These are phyloP conservation scores for Beauveria rudraprayagi DNA, from an alignment of 2,329 filamentous ascomycete species.

Conservation along the genomic window DNA sequence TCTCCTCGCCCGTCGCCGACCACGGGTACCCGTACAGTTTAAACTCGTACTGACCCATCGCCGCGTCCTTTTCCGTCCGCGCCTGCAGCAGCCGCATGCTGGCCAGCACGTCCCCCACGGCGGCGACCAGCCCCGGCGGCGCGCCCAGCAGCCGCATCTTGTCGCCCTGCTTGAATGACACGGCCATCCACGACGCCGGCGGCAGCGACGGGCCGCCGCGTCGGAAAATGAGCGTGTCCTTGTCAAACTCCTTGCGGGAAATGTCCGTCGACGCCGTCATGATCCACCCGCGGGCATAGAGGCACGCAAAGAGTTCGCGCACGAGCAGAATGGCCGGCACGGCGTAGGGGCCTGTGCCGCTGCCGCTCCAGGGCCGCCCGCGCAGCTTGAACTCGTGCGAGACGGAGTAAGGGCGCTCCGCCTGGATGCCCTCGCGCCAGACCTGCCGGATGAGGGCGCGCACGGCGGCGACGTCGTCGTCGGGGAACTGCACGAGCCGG, in stretches of 20 bases:
- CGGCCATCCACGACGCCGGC: slow-evolving; percentile 5
- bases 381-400: slow-evolving; percentile 12
- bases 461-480: background rate
- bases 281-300: slow-evolving; percentile 11
- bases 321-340: slow-evolving; percentile 3
- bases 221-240: slow-evolving; percentile 11
- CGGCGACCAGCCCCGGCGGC: background rate
- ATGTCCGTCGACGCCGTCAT: slow-evolving; percentile 8
- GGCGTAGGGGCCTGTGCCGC: slow-evolving; percentile 3
- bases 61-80: background rate
- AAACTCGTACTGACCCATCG: background rate
- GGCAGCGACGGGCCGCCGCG: background rate
- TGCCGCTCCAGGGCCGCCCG: slow-evolving; percentile 3
- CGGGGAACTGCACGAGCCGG: slow-evolving; percentile 4
- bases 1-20: slow-evolving; percentile 1
- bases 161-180: slow-evolving; percentile 6
- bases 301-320: slow-evolving; percentile 7
- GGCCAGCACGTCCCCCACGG: background rate
- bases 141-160: slow-evolving; percentile 10
- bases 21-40: slow-evolving; percentile 1
- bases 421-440: slow-evolving; percentile 4
- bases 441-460: background rate
- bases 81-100: background rate
- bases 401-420: background rate
- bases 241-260: slow-evolving; percentile 6